Conservation (phyloP, 352 stramenopile species). For the Pythium vanterpoolii region DNA sequence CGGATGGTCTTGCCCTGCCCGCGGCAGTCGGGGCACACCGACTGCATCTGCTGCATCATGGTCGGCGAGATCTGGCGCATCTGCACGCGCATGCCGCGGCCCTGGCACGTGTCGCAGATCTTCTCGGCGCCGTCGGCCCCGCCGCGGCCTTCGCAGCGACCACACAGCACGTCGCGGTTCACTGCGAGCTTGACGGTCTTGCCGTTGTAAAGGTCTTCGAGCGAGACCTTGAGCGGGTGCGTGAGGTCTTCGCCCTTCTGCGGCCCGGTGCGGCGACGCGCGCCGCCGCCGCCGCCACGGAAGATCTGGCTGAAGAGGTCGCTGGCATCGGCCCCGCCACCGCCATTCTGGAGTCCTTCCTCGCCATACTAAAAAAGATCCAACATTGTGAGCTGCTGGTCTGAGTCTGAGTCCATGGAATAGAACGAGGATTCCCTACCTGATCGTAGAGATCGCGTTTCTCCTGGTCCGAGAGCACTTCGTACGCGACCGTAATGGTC, state of each 20-base stretch:
- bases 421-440: slow-evolving; percentile 30
- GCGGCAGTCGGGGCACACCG: slow-evolving; percentile 91
- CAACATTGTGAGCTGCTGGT: slow-evolving; percentile 1
- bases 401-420: slow-evolving; percentile 30
- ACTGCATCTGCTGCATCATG: slow-evolving; percentile 99
- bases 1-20: slow-evolving; percentile 94
- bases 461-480: slow-evolving; percentile 95
- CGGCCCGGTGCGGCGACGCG: slow-evolving; percentile 71
- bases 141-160: slow-evolving; percentile 82
- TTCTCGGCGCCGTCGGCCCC: slow-evolving; percentile 93
- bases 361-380: slow-evolving; percentile 86
- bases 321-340: slow-evolving; percentile 57
- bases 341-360: slow-evolving; percentile 95
- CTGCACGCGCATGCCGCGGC: slow-evolving; percentile 93
- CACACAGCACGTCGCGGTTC: slow-evolving; percentile 93
- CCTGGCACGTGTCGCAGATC: slow-evolving; percentile 93
- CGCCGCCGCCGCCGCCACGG: slow-evolving; percentile 48
- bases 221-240: slow-evolving; percentile 94
- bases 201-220: slow-evolving; percentile 99
- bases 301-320: slow-evolving; percentile 99
- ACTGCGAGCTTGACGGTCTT: slow-evolving; percentile 98
- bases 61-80: slow-evolving; percentile 96
- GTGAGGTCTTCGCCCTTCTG: slow-evolving; percentile 95
- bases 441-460: slow-evolving; percentile 88
- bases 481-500: slow-evolving; percentile 93